Evolutionary conservation across 495 filamentous ascomycete genomes (phyloP).

Genomic region (Daldinia concentrica): DNA sequence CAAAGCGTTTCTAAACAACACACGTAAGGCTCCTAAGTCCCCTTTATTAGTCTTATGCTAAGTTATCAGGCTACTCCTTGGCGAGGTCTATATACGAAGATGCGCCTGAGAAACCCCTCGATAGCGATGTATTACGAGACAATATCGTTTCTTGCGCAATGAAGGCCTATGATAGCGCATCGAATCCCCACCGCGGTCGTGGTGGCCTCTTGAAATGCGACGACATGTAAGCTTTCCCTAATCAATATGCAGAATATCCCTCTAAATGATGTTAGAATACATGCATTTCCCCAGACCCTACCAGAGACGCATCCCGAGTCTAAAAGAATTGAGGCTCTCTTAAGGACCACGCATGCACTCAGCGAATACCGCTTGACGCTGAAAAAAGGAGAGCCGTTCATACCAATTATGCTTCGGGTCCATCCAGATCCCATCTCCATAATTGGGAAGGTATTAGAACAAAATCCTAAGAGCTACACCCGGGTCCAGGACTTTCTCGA

Average conservation of each 20-base stretch:
- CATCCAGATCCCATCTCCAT: constrained; percentile 86
- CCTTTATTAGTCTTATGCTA: constrained; percentile 18
- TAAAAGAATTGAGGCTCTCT: constrained; percentile 70
- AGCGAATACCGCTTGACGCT: constrained; percentile 89
- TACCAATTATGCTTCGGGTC: constrained; percentile 87
- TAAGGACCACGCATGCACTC: constrained; percentile 86
- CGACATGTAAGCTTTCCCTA: constrained; percentile 71
- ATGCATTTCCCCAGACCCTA: constrained; percentile 74
- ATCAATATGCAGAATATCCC: background rate
- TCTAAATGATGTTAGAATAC: constrained; percentile 60
- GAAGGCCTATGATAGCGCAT: constrained; percentile 85
- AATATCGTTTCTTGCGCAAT: constrained; percentile 74
- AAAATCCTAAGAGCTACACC: constrained; percentile 86
- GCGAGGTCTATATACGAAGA: constrained; percentile 76
- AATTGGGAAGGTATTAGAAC: constrained; percentile 84
- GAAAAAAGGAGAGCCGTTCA: constrained; percentile 91
- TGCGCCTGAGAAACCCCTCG: constrained; percentile 60
- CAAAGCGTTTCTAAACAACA: constrained; percentile 73
- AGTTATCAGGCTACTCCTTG: constrained; percentile 67
- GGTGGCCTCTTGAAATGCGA: constrained; percentile 85
- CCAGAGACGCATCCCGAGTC: constrained; percentile 60
- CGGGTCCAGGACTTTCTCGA: constrained; percentile 83
- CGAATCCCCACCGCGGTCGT: constrained; percentile 83
- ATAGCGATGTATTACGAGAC: constrained; percentile 63
- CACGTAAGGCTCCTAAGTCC: constrained; percentile 59